Evolutionary conservation across 495 filamentous ascomycete genomes (phyloP), one percentile per base, ranked within the genome.

Genomic region (Cercophora scortea): DNA sequence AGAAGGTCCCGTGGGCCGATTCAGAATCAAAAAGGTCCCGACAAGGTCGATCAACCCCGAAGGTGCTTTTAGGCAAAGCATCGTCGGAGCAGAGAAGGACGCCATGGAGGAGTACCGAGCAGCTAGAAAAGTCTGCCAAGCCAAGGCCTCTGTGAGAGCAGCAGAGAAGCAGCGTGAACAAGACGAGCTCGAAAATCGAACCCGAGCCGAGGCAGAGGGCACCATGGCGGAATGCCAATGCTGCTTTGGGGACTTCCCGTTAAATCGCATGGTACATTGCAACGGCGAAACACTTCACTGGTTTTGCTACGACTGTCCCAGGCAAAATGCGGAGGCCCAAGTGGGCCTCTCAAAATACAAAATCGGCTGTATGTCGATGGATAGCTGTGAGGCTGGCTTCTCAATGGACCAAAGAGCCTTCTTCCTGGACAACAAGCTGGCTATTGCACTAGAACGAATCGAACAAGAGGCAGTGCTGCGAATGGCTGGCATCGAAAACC

Each of bases 271-370:
- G 74, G 76, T 86, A 3, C 78, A 82, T 42, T 95, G 89, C 67
- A 69, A 82, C 45, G 72, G 72, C 38, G 65, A 74, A 0, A 51
- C 67, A 0, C 1, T 55, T 8, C 67, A 76, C 40, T 83, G 79
- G 64, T 88, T 90, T 61, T 95, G 90, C 66, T 71, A 69, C 32
- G 71, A 64, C 13, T 95, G 90, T 60, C 77, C 82, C 17, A 76
- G 65, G 57, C 72, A 54, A 32, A 79, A 79, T 55, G 85, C 87
- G n/a, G 80, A 87, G 54, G 78, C 68, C 13, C 72, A 81, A 48
- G 78, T 95, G 48, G 87, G 87, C 15, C 67, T 76, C 10, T 77
- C 74, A 32, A 79, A 79, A 55, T 84, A 87, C 61, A 64, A 79
- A 16, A 64, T 90, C 8, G 61, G 60, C 7, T 78, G 76, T 68